phyloP scores from a whole-genome alignment of 495 filamentous ascomycete genomes.

The Hypoxylon crocopeplum region DNA sequence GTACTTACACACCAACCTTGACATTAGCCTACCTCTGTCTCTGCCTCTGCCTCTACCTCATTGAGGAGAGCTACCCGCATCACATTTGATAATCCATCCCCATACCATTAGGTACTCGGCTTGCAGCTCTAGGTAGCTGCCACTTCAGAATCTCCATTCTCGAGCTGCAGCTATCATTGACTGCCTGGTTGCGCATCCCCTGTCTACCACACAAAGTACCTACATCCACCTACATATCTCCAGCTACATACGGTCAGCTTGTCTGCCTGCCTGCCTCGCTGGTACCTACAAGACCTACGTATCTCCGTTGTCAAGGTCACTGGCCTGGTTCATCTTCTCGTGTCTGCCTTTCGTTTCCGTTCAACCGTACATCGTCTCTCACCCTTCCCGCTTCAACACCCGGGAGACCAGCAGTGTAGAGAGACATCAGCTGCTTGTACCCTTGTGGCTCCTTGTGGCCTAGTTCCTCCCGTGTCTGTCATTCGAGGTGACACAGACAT shows the following conservation, averaged over 20 bases:
- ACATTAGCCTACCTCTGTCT: slow-evolving; percentile 4
- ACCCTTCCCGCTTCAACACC: slow-evolving; percentile 10
- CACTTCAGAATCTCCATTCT: slow-evolving; percentile 26
- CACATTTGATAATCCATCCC: neutral
- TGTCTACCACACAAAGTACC: slow-evolving; percentile 21
- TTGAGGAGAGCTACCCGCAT: slow-evolving; percentile 7
- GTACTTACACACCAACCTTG: slow-evolving; percentile 13
- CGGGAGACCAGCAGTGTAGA: slow-evolving; percentile 10
- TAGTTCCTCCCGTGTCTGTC: slow-evolving; percentile 30
- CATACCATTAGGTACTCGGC: neutral
- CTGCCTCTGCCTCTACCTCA: no score
- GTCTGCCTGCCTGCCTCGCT: neutral
- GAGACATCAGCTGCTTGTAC: no score
- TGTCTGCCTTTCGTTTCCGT: neutral
- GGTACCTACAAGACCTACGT: slow-evolving; percentile 3
- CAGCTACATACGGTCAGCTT: neutral
- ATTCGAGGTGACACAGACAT: slow-evolving; percentile 44
- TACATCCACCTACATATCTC: slow-evolving; percentile 23
- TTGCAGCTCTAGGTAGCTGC: slow-evolving; percentile 25
- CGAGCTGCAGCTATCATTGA: slow-evolving; percentile 33
- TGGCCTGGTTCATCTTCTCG: slow-evolving; percentile 1
- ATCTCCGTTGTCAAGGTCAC: neutral
- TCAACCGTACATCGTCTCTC: slow-evolving; percentile 1
- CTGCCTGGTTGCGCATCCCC: slow-evolving; percentile 14
- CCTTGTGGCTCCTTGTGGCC: slow-evolving; percentile 16